Evolutionary conservation across 441 rosid species (phyloP), one percentile per base, ranked within the genome.

Genomic region (Biscutella laevigata): DNA sequence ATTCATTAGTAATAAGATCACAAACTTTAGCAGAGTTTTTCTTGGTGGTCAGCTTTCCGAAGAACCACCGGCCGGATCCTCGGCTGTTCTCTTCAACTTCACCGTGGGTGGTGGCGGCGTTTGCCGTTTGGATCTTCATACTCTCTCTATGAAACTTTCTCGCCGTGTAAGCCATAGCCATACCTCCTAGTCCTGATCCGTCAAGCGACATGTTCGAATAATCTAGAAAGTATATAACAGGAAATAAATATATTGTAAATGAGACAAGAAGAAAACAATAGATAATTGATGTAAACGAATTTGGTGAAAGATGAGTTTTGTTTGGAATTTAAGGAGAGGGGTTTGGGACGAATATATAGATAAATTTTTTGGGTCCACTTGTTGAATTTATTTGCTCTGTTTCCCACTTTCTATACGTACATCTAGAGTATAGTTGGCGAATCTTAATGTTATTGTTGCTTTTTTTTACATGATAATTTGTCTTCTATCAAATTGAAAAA

Each of bases 11-110:
- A 17, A 48, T 56, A 30, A 55, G 57, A 47, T 64, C 62, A 56
- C 57, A 40, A 38, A 64, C 68, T 64, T 64, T 64, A 50, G 68
- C 62, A 37, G 68, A 47, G 45, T 17, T 47, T 56, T 48, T 64
- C 57, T 64, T 64, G 30, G 68, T 47, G 51, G 7, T 56, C 7
- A 48, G 57, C 57, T 56, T 64, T 13, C 68, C 37, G 10, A 36
- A 56, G 26, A 64, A 64, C 68, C 62, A 56, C 37, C 52, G 11
- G 14, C 39, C 8, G 3, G 35, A 56, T 40, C 62, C 57, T 40
- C 62, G 62, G 14, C 57, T 45, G 45, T 37, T 64, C 4, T 48
- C 68, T 32, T 57, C 68, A 8, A 30, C 11, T 38, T 42, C 56
- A 22, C 30, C 56, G n/a, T 17, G 11, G 8, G 38, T 40, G 38